Base-by-base conservation (phyloP, 768 basidiomycete species). In the Lyophyllum decastes region DNA sequence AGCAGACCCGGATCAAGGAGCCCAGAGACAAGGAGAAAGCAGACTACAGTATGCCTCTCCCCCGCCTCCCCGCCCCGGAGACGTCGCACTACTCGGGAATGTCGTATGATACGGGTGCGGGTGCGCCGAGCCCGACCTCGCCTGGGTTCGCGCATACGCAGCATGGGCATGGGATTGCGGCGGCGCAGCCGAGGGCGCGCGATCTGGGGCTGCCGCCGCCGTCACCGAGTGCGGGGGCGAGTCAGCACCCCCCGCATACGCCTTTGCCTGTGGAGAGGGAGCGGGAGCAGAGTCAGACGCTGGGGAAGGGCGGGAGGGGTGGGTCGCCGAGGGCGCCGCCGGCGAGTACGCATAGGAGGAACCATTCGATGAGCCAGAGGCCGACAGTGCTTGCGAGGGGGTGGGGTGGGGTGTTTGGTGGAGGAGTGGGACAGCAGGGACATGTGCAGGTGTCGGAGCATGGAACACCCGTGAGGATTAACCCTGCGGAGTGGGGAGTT, bases 1-100 rank as follows among this genome's bases (percentile, higher is more conserved):
- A 38, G 14, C 35, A 38, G 35, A 2, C 35, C 6, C 35, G 33
- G 4, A 19, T 9, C 10, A 33, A 4, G 44, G 49, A 43, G 25
- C 16, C 12, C 35, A 14, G 26, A 17, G 27, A 49, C 2, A 45
- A 34, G 40, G 41, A 73, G 58, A 75, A 77, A 66, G 85, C 88
- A 4, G 90, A 92, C 63, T 92, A 94, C 68, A 88, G 82, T 61
- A 92, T 95, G 86, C 85, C 88, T 0, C 79, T 94, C 6, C 92
- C 93, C 2, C 80, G 89, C 17, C 77, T 94, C 14, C 92, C 93
- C 26, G 83, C 89, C 2, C 93, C 93, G 0, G 89, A 88, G 66
- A 85, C 89, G 5, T 86, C 87, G 0, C 92, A 94, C 67, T 90
- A 86, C 66, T 90, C 90, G 16, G 88, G 86, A 9, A 82, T 88